Base-by-base conservation (phyloP, 768 basidiomycete species). In the Leucocoprinus birnbaumii region DNA sequence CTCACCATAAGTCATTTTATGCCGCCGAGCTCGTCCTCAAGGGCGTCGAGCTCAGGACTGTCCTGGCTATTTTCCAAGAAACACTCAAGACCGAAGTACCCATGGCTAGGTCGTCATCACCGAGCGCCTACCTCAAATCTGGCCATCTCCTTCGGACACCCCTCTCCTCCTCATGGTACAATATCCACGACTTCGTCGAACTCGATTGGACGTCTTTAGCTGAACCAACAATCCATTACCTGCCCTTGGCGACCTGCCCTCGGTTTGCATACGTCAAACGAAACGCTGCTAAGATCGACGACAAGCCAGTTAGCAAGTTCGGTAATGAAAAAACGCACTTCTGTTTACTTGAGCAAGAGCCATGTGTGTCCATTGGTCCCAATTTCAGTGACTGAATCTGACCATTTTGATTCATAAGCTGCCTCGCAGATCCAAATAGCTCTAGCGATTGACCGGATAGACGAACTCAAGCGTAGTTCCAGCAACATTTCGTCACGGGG, bases 11-110 rank as follows among this genome's bases (percentile, higher is more conserved):
- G 66, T 82, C 89, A 2, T 91, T 97, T 69, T 91, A 92, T 63
- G 88, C 89, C 2, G 90, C 90, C 35, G 92, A 96, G 68, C 82
- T 96, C 7, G 80, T 90, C 24, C 71, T 94, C 65, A 86, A 85
- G 64, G 81, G 84, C 2, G 67, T 94, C 27, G 87, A 92, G 56
- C 71, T 95, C 48, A 87, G 89, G 48, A 84, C 87, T 2, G 69
- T 97, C 58, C 71, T 87, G n/a, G 91, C 91, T 1, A 78, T 79
- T 45, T 97, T 97, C 68, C 62, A 73, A 0, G 91, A 93, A 58
- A 82, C 86, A 8, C 68, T 86, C 59, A 88, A 92, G 69, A 73
- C 80, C 62, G 66, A 71, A 18, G 77, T 86, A 10, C 75, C 77
- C 18, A 73, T 83, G 55, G 73, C 77, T 13, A 59, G 73, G 6